These are phyloP conservation scores for Cichorium intybus DNA, from an alignment of 140 eudicot genomes.

Conservation along the genomic window DNA sequence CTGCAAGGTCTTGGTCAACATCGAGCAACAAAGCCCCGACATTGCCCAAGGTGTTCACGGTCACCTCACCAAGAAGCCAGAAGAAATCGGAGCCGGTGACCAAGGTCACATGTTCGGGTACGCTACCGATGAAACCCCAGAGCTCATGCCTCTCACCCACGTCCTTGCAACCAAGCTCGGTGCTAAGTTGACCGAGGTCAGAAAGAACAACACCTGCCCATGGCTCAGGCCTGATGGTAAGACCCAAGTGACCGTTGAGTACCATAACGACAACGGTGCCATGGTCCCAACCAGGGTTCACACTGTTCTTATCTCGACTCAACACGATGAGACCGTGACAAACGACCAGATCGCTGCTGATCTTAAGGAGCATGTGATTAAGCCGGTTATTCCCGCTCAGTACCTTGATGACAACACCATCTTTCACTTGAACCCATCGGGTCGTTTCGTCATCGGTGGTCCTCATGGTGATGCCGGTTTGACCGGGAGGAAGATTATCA, in stretches of 20 bases:
- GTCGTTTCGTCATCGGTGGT: slow-evolving; percentile 60
- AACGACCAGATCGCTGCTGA: slow-evolving; percentile 56
- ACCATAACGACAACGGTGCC: slow-evolving; percentile 54
- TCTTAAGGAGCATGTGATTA: slow-evolving; percentile 59
- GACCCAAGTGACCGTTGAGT: slow-evolving; percentile 65
- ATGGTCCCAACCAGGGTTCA: slow-evolving; percentile 67
- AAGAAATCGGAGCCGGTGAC: slow-evolving; percentile 62
- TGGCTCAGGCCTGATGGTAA: slow-evolving; percentile 70
- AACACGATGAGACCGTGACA: slow-evolving; percentile 57
- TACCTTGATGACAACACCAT: slow-evolving; percentile 64
- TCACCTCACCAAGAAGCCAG: slow-evolving; percentile 59
- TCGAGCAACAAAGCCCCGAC: slow-evolving; percentile 55
- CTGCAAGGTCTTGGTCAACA: slow-evolving; percentile 60
- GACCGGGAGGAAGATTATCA: slow-evolving; percentile 56
- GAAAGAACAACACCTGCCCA: slow-evolving; percentile 60
- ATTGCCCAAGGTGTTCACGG: slow-evolving; percentile 65
- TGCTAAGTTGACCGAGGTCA: slow-evolving; percentile 62
- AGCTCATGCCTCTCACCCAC: slow-evolving; percentile 61
- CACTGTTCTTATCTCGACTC: slow-evolving; percentile 64
- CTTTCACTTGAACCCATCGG: slow-evolving; percentile 61
- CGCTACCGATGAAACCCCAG: slow-evolving; percentile 60
- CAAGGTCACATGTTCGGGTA: slow-evolving; percentile 69
- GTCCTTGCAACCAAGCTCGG: slow-evolving; percentile 67
- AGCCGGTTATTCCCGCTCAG: slow-evolving; percentile 57
- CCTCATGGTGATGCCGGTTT: slow-evolving; percentile 68